Conservation (phyloP, 441 rosid species). For the Gossypium trilobum region DNA sequence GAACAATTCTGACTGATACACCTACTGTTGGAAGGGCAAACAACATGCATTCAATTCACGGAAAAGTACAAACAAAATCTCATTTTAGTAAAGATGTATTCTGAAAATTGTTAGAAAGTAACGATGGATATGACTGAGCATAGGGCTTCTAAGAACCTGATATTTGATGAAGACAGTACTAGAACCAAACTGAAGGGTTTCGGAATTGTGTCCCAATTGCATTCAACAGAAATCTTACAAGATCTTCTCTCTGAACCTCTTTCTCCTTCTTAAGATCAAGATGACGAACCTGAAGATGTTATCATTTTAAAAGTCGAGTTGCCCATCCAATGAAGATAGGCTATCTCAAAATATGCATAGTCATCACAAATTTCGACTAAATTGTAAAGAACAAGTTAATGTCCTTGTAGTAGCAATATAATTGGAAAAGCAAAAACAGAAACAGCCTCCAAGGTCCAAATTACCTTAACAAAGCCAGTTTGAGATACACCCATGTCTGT, state of each 20-base stretch:
- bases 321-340: background rate
- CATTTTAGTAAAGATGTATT: background rate
- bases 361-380: background rate
- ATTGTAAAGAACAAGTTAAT: background rate
- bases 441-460: background rate
- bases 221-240: conserved; percentile 58
- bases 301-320: background rate
- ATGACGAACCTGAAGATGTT: conserved; percentile 55
- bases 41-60: background rate
- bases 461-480: conserved; percentile 66
- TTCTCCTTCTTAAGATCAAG: conserved; percentile 75
- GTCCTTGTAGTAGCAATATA: background rate
- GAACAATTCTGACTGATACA: background rate
- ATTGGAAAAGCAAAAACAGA: background rate
- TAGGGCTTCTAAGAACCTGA: background rate
- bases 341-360: background rate
- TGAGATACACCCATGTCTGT: conserved; percentile 70
- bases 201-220: conserved; percentile 67
- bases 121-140: conserved; percentile 6
- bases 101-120: background rate
- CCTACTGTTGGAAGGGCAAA: background rate
- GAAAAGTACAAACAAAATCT: background rate
- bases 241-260: conserved; percentile 54
- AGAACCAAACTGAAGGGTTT: conserved; percentile 67
- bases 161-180: conserved; percentile 16